Base-by-base conservation (phyloP, 805 yeast species). In the Yamadazyma takamatsuzukensis region DNA sequence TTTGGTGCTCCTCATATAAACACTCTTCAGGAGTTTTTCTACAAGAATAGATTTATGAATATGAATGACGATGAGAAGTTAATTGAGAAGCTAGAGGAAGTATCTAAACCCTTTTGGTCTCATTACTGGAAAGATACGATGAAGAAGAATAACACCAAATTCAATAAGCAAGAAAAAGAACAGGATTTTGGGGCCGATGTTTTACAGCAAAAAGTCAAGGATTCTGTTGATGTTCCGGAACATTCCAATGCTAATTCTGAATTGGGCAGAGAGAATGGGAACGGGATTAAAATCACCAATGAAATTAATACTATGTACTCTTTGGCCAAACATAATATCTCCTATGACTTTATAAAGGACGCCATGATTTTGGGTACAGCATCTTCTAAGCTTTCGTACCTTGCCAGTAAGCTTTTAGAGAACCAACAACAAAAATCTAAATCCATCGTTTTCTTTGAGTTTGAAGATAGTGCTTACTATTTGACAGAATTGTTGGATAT, bases 401-500 rank as follows among this genome's bases (percentile, higher is more conserved):
- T 81, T 37, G 65, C 75, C 0, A 61, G 80, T 11, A 60, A 75
- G 37, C 44, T 80, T 6, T 48, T 77, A 17, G 80, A 76, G 30
- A 74, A 80, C 45, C 76, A 75, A 39, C 37, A 43, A 7, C 34
- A 49, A 6, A 62, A 65, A 3, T 48, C 73, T 32, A 77, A 81
- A 49, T 71, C 81, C 11, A 62, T 81, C 17, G 76, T 81, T 0
- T 81, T 81, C 49, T 82, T 75, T 48, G 87, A 81, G 41, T 78
- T 76, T 52, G 85, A 79, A 49, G 86, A 81, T 41, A 70, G 77
- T 29, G 88, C 87, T 0, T 80, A 75, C 47, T 80, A 78, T 48
- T 48, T 81, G 18, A 71, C 83, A 0, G 89, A 82, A 43, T 60
- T 78, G 9, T 47, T 82, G 30, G 88, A 81, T 53, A 37, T 80